A percentile compares a stretch with the other conserved stretches of the same genome.
Evolutionary conservation across 2,329 filamentous ascomycete genomes (phyloP).

Genomic region (Aspergillus aculeatinus): DNA sequence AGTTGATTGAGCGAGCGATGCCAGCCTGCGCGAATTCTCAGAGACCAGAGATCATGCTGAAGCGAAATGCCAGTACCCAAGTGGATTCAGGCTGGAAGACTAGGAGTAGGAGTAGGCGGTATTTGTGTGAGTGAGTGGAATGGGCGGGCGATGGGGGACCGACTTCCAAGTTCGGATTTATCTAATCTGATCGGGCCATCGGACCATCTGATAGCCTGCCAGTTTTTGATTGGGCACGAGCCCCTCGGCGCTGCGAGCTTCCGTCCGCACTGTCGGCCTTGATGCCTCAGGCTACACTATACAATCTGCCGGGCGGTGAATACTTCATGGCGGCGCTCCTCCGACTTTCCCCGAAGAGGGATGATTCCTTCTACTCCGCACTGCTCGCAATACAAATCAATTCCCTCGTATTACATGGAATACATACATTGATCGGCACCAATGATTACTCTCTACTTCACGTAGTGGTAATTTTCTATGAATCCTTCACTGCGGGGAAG

Average conservation of each 20-base stretch:
- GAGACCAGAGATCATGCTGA: no score
- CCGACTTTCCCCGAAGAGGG: background rate
- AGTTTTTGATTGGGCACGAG: background rate
- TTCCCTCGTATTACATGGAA: no score
- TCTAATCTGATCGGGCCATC: slow-evolving; percentile 8
- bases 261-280: background rate
- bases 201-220: slow-evolving; percentile 2
- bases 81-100: background rate
- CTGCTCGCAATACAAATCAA: no score
- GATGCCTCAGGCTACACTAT: background rate
- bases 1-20: background rate
- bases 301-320: background rate
- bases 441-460: no score
- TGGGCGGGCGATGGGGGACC: background rate
- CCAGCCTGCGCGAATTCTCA: no score
- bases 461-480: background rate
- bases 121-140: background rate
- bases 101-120: no score
- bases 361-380: background rate
- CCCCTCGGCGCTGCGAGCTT: background rate
- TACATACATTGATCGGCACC: background rate
- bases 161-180: background rate
- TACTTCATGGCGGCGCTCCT: background rate
- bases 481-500: background rate
- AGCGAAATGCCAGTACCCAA: no score